Conservation (phyloP, 306 rosid genomes). For the Cucumis hystrix region DNA sequence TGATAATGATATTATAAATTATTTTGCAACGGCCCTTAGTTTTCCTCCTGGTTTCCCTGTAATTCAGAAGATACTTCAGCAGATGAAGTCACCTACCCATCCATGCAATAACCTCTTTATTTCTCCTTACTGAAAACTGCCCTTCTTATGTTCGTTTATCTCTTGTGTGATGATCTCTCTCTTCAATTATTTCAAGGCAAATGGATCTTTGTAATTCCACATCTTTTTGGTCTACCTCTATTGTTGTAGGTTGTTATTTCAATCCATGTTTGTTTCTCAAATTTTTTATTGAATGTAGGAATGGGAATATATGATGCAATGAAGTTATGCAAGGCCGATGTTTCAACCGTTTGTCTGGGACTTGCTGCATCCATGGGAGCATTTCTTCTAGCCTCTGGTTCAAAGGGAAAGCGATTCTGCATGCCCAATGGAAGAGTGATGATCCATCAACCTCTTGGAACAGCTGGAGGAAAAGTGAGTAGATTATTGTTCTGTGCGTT, state of each 20-base stretch:
- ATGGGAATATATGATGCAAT: slow-evolving; percentile 98
- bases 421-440: slow-evolving; percentile 93
- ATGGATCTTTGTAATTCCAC: not conserved
- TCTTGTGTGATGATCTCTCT: not conserved
- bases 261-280: not conserved
- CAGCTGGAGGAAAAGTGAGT: slow-evolving; percentile 73
- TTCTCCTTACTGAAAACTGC: no score
- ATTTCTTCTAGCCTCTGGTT: slow-evolving; percentile 78
- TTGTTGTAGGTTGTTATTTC: not conserved
- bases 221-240: not conserved
- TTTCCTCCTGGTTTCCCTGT: not conserved
- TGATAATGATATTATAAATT: not conserved
- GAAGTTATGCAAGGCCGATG: slow-evolving; percentile 89
- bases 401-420: slow-evolving; percentile 91
- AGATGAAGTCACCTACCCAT: not conserved
- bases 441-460: slow-evolving; percentile 94
- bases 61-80: not conserved
- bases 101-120: not conserved
- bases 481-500: not conserved
- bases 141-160: not conserved
- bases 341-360: slow-evolving; percentile 88
- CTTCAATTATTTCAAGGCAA: not conserved
- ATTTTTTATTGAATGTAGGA: slow-evolving; percentile 27
- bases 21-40: not conserved
- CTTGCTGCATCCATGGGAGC: slow-evolving; percentile 99